These are phyloP conservation scores for Chrysopogon serrulatus DNA, from an alignment of 176 grass and related monocot genomes.

Conservation along the genomic window DNA sequence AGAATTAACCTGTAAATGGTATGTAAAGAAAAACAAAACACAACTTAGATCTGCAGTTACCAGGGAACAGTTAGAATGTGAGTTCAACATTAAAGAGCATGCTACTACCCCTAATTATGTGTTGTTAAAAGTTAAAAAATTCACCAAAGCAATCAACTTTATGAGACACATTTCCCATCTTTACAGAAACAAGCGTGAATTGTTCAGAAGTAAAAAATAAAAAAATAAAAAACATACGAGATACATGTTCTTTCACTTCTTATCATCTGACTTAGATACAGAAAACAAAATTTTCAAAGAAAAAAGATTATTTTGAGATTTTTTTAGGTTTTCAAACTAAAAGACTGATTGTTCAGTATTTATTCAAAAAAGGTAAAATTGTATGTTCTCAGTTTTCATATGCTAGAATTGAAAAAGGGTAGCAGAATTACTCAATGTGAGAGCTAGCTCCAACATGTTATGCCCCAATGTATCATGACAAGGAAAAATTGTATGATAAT, in stretches of 20 bases:
- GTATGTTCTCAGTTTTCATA: background rate
- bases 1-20: conserved; percentile 58
- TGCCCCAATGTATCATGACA: background rate
- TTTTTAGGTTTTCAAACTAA: background rate
- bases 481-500: background rate
- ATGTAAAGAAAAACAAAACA: background rate
- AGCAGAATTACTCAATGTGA: background rate
- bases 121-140: background rate
- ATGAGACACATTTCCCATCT: background rate
- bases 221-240: background rate
- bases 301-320: background rate
- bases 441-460: background rate
- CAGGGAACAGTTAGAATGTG: background rate
- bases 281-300: background rate
- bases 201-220: background rate
- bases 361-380: background rate
- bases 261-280: background rate
- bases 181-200: background rate
- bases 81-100: background rate
- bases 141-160: background rate
- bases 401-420: background rate
- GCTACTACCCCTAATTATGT: background rate
- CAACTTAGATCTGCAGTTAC: background rate
- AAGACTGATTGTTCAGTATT: background rate
- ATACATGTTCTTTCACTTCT: background rate